Base-by-base conservation (phyloP, 805 yeast species). In the Saccharomycopsis babjevae region DNA sequence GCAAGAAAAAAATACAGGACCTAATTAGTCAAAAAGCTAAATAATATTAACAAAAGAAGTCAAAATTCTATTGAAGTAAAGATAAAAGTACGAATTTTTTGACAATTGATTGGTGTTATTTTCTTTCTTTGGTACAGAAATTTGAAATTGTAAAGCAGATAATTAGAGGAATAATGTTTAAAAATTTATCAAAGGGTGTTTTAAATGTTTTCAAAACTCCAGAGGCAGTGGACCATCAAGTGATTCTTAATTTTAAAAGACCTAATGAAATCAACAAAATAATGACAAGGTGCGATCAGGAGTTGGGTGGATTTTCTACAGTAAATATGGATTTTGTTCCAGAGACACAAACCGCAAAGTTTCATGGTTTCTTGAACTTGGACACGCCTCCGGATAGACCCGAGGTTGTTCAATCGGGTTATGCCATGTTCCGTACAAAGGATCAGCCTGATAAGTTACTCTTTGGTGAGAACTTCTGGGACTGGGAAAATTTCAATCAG, bases 351-450 rank as follows among this genome's bases (percentile, higher is more conserved):
- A 77, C 76, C 62, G 96, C 86, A 1, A 79, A 81, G 62, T 86
- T 89, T 73, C 83, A 82, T 69, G 96, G 96, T 5, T 83, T 83
- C 57, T 70, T 84, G 61, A 83, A 81, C 65, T 78, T 85, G 62
- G 88, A 86, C 65, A 78, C 87, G 40, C 94, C 89, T 15, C 77
- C 79, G 59, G 80, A 81, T 64, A 77, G 83, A 57, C 88, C 89
- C 0, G 84, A 84, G 57, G 80, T 88, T 25, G 77, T 80, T 18
- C 76, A 83, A 63, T 80, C 86, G 20, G 89, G 89, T 0, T 84
- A 84, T 75, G 89, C 96, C 42, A 88, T 89, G 96, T 88, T 87
- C 73, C 79, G 96, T 64, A 89, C 96, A 0, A 79, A 76, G 66
- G 89, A 88, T 68, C 81, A 83, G 67, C 79, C 77, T 6, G 73